A percentile compares a stretch with the other conserved stretches of the same genome.
These are phyloP conservation scores for Bacidia rubella DNA, from an alignment of 495 filamentous ascomycete species.

Conservation along the genomic window DNA sequence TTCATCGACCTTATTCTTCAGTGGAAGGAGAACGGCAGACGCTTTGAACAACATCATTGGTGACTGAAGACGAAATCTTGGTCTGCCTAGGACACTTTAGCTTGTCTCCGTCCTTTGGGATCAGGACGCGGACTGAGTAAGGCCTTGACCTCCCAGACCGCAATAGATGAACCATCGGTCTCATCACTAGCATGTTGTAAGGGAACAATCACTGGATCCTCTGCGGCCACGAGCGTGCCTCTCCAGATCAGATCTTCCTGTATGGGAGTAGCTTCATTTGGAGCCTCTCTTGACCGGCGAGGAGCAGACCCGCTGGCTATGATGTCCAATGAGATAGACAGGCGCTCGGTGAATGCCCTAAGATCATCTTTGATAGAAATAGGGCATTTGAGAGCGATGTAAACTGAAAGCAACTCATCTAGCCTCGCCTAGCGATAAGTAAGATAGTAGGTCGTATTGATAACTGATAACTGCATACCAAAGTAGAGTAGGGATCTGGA, in stretches of 20 bases:
- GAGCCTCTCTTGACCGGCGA: slow-evolving; percentile 26
- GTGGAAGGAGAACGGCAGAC: slow-evolving; percentile 51
- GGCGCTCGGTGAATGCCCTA: slow-evolving; percentile 44
- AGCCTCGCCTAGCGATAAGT: slow-evolving; percentile 44
- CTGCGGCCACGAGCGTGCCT: slow-evolving; percentile 41
- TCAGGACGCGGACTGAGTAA: slow-evolving; percentile 42
- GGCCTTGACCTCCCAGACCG: slow-evolving; percentile 71
- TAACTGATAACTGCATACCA: slow-evolving; percentile 39
- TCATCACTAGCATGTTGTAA: slow-evolving; percentile 40
- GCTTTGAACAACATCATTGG: slow-evolving; percentile 65
- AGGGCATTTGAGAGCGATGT: slow-evolving; percentile 57
- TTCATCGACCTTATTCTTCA: slow-evolving; percentile 35
- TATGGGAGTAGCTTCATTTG: slow-evolving; percentile 12
- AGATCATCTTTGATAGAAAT: slow-evolving; percentile 45
- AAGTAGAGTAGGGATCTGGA: slow-evolving; percentile 49
- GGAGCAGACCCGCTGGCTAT: slow-evolving; percentile 50
- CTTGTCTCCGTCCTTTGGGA: background rate
- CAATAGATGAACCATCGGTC: slow-evolving; percentile 42
- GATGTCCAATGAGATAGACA: slow-evolving; percentile 56
- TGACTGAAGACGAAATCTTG: slow-evolving; percentile 63
- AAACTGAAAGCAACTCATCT: slow-evolving; percentile 71
- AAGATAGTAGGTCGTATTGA: slow-evolving; percentile 29
- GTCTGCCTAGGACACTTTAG: slow-evolving; percentile 36
- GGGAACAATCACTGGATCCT: slow-evolving; percentile 50
- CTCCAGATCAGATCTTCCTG: slow-evolving; percentile 54